Evolutionary conservation across 148 eudicot species (phyloP).

Genomic region (Tetragonia tetragonoides): DNA sequence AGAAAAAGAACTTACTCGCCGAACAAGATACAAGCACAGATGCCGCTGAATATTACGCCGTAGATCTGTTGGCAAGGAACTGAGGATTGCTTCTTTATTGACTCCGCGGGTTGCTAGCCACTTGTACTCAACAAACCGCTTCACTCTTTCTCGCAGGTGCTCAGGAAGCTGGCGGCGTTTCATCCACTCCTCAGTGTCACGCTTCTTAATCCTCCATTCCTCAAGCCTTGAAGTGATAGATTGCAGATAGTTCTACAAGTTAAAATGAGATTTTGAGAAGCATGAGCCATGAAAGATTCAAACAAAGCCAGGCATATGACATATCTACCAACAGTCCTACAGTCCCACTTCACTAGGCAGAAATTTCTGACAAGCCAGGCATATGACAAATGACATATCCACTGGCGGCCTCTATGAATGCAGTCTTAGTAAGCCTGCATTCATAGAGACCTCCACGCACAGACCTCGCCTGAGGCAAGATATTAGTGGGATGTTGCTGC

Average conservation of each 20-base stretch:
- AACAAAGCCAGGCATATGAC: background rate
- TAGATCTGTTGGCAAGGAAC: slow-evolving; percentile 67
- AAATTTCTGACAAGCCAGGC: background rate
- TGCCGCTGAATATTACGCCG: slow-evolving; percentile 82
- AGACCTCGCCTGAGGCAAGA: no score
- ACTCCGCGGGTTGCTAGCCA: slow-evolving; percentile 93
- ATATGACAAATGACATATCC: no score
- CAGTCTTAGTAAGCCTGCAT: no score
- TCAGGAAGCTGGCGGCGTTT: slow-evolving; percentile 79
- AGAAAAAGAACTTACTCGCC: slow-evolving; percentile 50
- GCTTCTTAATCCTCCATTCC: slow-evolving; percentile 81
- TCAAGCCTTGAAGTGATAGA: slow-evolving; percentile 89
- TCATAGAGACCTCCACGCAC: no score
- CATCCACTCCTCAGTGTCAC: slow-evolving; percentile 97
- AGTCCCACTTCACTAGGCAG: background rate
- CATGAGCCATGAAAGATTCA: slow-evolving; percentile 9
- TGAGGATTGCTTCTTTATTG: slow-evolving; percentile 67
- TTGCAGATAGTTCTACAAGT: slow-evolving; percentile 67
- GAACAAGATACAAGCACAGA: slow-evolving; percentile 80
- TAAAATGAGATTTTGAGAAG: background rate
- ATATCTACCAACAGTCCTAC: background rate
- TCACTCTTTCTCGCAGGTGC: slow-evolving; percentile 53
- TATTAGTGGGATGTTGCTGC: no score
- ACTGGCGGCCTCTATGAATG: no score
- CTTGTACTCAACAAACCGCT: slow-evolving; percentile 73